Evolutionary conservation across 306 rosid genomes (phyloP), one percentile per base, ranked within the genome.

Genomic region (Citrullus mucosospermus): DNA sequence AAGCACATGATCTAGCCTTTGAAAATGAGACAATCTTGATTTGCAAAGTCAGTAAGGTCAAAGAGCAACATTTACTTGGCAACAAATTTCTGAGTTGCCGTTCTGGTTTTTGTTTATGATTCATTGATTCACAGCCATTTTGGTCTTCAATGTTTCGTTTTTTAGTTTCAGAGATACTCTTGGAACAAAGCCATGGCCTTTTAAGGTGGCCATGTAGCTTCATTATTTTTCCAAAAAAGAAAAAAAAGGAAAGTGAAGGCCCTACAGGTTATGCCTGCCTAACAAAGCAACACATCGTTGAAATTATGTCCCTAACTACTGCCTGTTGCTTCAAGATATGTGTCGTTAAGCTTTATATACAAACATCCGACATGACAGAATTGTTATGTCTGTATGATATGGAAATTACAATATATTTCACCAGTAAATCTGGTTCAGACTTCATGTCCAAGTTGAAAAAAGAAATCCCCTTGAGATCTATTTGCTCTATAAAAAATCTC

Each of bases 131-230:
- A 51, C 60, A 30, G 77, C 61, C 61, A 17, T 54, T 32, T 74
- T 34, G 63, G 62, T 54, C 48, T 74, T 54, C 32, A 62, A 51
- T 74, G 78, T 32, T 74, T 74, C 48, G 63, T 51, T 74, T 74
- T 30, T 74, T 53, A 53, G 78, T 53, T 74, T 34, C 36, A 74
- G 32, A 54, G 50, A 74, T 74, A 32, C 62, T 74, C 54, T 34
- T 74, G 25, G 16, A 74, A 53, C 8, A 32, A n/a, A 18, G 50
- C 78, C 59, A 74, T 30, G 63, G 48, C 78, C 38, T 44, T 74
- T 74, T 74, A 51, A 74, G 78, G 32, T 32, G 78, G 78, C 28
- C 48, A 74, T 74, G 62, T 17, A 54, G 78, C 78, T 74, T 74
- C 63, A 74, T 74, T 74, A 54, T 74, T 74, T 17, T 16, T 54